phyloP scores from a whole-genome alignment of 306 rosid species.

The Corylus heterophylla region DNA sequence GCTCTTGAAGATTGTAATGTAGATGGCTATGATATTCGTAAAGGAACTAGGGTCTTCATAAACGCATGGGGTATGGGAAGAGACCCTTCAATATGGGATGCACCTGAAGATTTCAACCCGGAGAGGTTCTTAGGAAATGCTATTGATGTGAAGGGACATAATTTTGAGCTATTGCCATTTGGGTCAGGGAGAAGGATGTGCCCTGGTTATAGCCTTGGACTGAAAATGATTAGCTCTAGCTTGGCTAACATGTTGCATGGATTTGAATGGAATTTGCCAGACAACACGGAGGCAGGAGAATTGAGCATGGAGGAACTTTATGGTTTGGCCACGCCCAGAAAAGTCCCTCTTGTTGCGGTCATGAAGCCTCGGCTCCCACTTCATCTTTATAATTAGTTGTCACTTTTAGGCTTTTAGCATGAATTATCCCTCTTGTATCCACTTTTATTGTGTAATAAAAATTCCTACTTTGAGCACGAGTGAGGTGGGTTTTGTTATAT shows the following conservation, averaged over 20 bases:
- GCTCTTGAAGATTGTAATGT: slow-evolving; percentile 38
- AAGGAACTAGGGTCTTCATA: slow-evolving; percentile 27
- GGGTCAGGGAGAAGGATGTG: slow-evolving; percentile 44
- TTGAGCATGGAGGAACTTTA: slow-evolving; percentile 30
- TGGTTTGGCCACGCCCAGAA: background rate
- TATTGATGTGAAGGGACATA: slow-evolving; percentile 38
- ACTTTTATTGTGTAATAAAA: background rate
- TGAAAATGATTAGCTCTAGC: slow-evolving; percentile 9
- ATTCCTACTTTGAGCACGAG: too few species aligned
- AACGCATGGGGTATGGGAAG: slow-evolving; percentile 45
- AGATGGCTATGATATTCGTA: slow-evolving; percentile 24
- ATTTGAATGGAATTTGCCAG: slow-evolving; percentile 14
- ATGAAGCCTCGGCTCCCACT: slow-evolving; percentile 31
- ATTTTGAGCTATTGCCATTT: slow-evolving; percentile 39
- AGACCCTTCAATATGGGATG: slow-evolving; percentile 32
- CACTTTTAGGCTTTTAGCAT: background rate
- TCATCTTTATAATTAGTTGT: slow-evolving; percentile 23
- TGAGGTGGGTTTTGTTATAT: too few species aligned
- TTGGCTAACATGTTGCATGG: slow-evolving; percentile 32
- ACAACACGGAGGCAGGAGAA: slow-evolving; percentile 6
- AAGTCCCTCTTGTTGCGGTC: slow-evolving; percentile 31
- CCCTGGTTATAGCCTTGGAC: slow-evolving; percentile 17
- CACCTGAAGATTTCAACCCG: slow-evolving; percentile 29
- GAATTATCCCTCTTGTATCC: background rate
- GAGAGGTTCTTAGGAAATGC: slow-evolving; percentile 35